phyloP scores from a whole-genome alignment of 73 alveolate genomes.

The Blepharisma stoltei region DNA sequence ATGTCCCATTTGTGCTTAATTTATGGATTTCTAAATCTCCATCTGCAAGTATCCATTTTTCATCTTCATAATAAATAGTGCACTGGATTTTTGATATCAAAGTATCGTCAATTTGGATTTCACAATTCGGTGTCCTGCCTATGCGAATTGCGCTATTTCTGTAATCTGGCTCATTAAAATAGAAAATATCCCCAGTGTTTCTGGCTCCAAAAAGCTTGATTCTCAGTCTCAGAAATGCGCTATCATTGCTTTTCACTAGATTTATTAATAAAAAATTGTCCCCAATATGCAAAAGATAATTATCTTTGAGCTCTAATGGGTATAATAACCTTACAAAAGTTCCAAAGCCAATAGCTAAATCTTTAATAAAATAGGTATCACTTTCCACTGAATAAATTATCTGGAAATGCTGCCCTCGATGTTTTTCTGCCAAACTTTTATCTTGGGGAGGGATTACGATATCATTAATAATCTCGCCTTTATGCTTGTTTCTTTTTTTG shows the following conservation, averaged over 20 bases:
- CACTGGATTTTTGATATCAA: slow-evolving; percentile 72
- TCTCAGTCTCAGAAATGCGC: slow-evolving; percentile 31
- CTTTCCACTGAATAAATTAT: slow-evolving; percentile 43
- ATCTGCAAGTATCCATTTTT: slow-evolving; percentile 66
- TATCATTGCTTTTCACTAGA: slow-evolving; percentile 45
- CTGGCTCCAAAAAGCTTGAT: slow-evolving; percentile 40
- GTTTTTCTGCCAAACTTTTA: slow-evolving; percentile 56
- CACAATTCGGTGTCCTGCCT: slow-evolving; percentile 76
- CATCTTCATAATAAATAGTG: slow-evolving; percentile 33
- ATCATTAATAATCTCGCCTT: slow-evolving; percentile 39
- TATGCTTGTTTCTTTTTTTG: slow-evolving; percentile 33
- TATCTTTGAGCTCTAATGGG: slow-evolving; percentile 62
- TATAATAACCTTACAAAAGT: slow-evolving; percentile 50
- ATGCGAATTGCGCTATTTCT: slow-evolving; percentile 15
- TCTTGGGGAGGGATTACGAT: slow-evolving; percentile 47
- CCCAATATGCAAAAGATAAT: slow-evolving; percentile 67
- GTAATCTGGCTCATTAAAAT: slow-evolving; percentile 32
- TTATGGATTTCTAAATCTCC: slow-evolving; percentile 59
- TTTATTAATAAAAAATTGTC: slow-evolving; percentile 69
- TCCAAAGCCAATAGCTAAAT: slow-evolving; percentile 68
- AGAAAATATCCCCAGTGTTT: slow-evolving; percentile 32
- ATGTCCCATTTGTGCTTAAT: slow-evolving; percentile 82
- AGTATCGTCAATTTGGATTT: slow-evolving; percentile 72
- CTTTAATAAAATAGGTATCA: slow-evolving; percentile 46
- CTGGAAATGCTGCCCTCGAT: slow-evolving; percentile 64